A percentile compares a stretch with the other conserved stretches of the same genome.
phyloP scores from a whole-genome alignment of 192 early-diverging fungal species.

The Backusella tarrabulga region DNA sequence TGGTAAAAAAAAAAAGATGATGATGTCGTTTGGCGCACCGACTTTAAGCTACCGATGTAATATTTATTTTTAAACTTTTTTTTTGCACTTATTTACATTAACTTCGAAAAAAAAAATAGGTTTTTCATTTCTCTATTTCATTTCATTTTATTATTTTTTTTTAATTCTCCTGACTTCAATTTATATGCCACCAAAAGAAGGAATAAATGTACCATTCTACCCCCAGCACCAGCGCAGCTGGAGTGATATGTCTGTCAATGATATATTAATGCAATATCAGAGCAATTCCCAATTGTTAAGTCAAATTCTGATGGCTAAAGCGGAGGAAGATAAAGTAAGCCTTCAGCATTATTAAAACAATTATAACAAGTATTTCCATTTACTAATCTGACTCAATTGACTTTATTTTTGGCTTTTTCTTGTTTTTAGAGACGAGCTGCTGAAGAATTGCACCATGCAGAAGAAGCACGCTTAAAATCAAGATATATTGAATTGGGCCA shows the following conservation, averaged over 20 bases:
- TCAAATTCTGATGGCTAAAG: slow-evolving; percentile 13
- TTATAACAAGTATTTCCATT: neutral
- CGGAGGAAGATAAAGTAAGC: slow-evolving; percentile 14
- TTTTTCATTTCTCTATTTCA: neutral
- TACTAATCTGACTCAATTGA: neutral
- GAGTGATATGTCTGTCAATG: slow-evolving; percentile 12
- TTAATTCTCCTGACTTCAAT: neutral
- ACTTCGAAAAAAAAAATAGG: neutral
- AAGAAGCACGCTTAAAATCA: slow-evolving; percentile 14
- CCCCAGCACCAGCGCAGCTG: neutral
- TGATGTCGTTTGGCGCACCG: slow-evolving; percentile 11
- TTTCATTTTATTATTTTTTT: slow-evolving; percentile 1
- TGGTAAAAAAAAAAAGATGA: neutral
- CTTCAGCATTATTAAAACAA: neutral
- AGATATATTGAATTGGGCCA: slow-evolving; percentile 2
- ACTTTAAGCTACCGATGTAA: slow-evolving; percentile 11
- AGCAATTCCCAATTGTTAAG: slow-evolving; percentile 10
- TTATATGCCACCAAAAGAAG: slow-evolving; percentile 7
- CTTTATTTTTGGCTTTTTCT: neutral
- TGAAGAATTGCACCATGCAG: slow-evolving; percentile 6
- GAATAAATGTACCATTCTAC: slow-evolving; percentile 8
- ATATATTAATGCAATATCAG: slow-evolving; percentile 13
- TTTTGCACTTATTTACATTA: slow-evolving; percentile 5
- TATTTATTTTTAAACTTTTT: slow-evolving; percentile 13
- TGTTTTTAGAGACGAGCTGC: slow-evolving; percentile 3